These are phyloP conservation scores for Maudiozyma serrabonitensis DNA, from an alignment of 805 yeast genomes.

Conservation along the genomic window DNA sequence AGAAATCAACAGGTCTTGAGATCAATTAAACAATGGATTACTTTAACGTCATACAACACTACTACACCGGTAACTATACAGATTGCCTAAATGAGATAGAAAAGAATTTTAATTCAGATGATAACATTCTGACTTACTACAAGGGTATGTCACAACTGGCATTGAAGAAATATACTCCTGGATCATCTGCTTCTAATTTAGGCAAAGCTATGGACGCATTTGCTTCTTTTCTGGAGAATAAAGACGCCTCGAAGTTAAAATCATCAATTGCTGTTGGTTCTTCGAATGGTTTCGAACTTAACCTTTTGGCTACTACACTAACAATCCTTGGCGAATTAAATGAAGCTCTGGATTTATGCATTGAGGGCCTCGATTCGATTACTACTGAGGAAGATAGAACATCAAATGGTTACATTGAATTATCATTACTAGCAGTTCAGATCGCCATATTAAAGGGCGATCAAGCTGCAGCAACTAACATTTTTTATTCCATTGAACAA, in stretches of 20 bases:
- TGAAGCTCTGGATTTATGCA: slow-evolving; percentile 32
- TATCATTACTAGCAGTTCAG: slow-evolving; percentile 34
- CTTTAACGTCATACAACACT: slow-evolving; percentile 47
- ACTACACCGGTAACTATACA: slow-evolving; percentile 49
- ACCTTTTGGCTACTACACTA: slow-evolving; percentile 22
- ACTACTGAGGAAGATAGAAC: slow-evolving; percentile 14
- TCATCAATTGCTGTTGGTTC: slow-evolving; percentile 4
- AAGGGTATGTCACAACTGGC: slow-evolving; percentile 29
- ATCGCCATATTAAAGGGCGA: slow-evolving; percentile 34
- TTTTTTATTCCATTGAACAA: slow-evolving; percentile 30
- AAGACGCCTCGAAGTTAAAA: slow-evolving; percentile 12
- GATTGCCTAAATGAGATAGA: slow-evolving; percentile 35
- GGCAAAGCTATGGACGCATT: slow-evolving; percentile 27
- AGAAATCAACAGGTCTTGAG: too few relatives aligned
- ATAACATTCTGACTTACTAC: slow-evolving; percentile 25
- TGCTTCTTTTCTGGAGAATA: slow-evolving; percentile 14
- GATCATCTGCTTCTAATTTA: slow-evolving; percentile 13
- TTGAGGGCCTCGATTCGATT: slow-evolving; percentile 34
- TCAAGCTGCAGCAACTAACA: slow-evolving; percentile 37
- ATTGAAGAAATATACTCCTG: slow-evolving; percentile 16
- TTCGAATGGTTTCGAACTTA: slow-evolving; percentile 15
- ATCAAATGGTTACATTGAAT: slow-evolving; percentile 32
- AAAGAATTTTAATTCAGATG: slow-evolving; percentile 28
- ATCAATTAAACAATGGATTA: slow-evolving; percentile 30
- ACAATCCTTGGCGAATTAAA: slow-evolving; percentile 22